A percentile compares a stretch with the other conserved stretches of the same genome.
phyloP scores from a whole-genome alignment of 202 grass and related monocot species.

The Sporobolus alterniflorus region DNA sequence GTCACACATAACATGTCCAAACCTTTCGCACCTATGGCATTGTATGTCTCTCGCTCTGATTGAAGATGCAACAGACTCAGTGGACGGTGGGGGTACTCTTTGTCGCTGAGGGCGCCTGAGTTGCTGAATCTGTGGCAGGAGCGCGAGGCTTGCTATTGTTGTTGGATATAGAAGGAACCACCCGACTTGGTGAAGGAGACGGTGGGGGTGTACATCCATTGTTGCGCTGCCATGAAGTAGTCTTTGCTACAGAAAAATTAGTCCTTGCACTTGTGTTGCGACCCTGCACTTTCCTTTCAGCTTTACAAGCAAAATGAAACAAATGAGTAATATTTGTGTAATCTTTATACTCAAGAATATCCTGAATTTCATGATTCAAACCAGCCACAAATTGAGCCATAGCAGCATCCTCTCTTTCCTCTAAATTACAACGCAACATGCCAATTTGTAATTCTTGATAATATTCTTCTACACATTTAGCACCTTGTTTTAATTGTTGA shows the following conservation, averaged over 20 bases:
- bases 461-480: neutral
- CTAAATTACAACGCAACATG: neutral
- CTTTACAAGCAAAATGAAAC: neutral
- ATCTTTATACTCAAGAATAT: neutral
- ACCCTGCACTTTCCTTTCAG: neutral
- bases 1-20: neutral
- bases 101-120: too few relatives aligned
- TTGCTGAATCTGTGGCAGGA: neutral
- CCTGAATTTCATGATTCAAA: neutral
- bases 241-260: neutral
- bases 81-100: too few relatives aligned
- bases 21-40: neutral
- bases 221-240: neutral
- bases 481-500: neutral
- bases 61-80: neutral
- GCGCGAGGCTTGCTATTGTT: neutral
- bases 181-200: neutral
- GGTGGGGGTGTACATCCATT: accelerated
- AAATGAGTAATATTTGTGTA: neutral
- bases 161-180: neutral
- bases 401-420: neutral
- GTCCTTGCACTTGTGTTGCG: too few relatives aligned
- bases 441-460: neutral
- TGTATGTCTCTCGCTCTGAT: neutral
- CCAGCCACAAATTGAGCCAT: neutral